A percentile compares a stretch with the other conserved stretches of the same genome.
These are phyloP conservation scores for Fusarium sp. DNA, from an alignment of 2,329 filamentous ascomycete species.

Conservation along the genomic window DNA sequence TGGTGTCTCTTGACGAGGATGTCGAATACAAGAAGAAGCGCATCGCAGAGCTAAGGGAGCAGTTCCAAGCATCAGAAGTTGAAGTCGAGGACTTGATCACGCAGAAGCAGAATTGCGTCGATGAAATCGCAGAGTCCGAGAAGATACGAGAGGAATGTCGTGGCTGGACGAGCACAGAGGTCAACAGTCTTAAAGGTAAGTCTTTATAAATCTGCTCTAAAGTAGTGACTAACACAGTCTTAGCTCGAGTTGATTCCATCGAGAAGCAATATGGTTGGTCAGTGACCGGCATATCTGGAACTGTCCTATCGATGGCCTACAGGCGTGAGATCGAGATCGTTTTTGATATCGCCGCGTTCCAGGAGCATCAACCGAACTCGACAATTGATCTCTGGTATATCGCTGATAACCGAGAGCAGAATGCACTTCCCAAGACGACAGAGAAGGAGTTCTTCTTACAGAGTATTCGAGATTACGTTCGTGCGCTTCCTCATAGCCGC, in stretches of 20 bases:
- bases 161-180: slow-evolving; percentile 86
- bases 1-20: slow-evolving; percentile 71
- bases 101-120: slow-evolving; percentile 72
- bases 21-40: slow-evolving; percentile 73
- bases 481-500: slow-evolving; percentile 65
- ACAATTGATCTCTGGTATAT: slow-evolving; percentile 77
- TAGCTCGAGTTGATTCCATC: slow-evolving; percentile 70
- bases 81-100: slow-evolving; percentile 69
- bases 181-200: slow-evolving; percentile 78
- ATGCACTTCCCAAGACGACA: slow-evolving; percentile 63
- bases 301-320: slow-evolving; percentile 77
- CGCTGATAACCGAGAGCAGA: slow-evolving; percentile 62
- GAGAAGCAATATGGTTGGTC: slow-evolving; percentile 76
- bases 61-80: slow-evolving; percentile 72
- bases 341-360: slow-evolving; percentile 72
- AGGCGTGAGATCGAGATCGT: slow-evolving; percentile 75
- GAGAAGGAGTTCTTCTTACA: slow-evolving; percentile 81
- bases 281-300: slow-evolving; percentile 69
- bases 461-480: slow-evolving; percentile 73
- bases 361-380: slow-evolving; percentile 54
- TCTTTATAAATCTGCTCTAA: neutral
- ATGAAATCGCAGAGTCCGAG: slow-evolving; percentile 84
- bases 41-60: slow-evolving; percentile 70
- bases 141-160: slow-evolving; percentile 85
- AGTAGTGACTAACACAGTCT: slow-evolving; percentile 47